Evolutionary conservation across 805 yeast species (phyloP).

Genomic region (Danielia reshetovae): DNA sequence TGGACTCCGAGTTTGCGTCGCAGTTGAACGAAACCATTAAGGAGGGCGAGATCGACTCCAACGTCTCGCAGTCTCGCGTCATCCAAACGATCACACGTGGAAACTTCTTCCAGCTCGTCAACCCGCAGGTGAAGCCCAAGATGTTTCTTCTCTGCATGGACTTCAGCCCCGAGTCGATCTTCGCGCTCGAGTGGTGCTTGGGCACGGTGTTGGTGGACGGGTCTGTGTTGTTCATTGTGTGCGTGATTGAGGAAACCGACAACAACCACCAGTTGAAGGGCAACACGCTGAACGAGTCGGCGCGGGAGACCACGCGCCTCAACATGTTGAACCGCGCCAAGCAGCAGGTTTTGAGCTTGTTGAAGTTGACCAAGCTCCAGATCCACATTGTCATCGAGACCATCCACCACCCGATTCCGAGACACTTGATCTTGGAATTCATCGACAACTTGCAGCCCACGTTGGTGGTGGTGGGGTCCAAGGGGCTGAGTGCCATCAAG

Average conservation of each 20-base stretch:
- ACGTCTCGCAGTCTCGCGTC: constrained; percentile 52
- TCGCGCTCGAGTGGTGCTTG: constrained; percentile 83
- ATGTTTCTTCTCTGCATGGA: constrained; percentile 78
- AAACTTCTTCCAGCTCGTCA: constrained; percentile 50
- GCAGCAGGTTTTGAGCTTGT: constrained; percentile 44
- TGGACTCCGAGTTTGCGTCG: constrained; percentile 58
- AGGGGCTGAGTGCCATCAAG: constrained; percentile 66
- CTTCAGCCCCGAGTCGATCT: constrained; percentile 73
- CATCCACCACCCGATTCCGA: constrained; percentile 70
- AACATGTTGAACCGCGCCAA: constrained; percentile 40
- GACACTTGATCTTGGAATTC: constrained; percentile 65
- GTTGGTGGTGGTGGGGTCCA: constrained; percentile 70
- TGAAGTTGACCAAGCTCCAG: constrained; percentile 64
- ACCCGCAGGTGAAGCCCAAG: constrained; percentile 44
- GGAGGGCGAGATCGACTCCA: constrained; percentile 53
- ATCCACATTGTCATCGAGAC: constrained; percentile 72
- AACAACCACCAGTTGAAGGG: constrained; percentile 40
- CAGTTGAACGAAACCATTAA: constrained; percentile 49
- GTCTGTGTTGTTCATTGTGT: constrained; percentile 70
- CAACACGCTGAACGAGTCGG: constrained; percentile 30
- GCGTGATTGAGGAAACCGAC: constrained; percentile 45
- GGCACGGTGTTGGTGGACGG: constrained; percentile 84
- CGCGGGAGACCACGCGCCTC: constrained; percentile 34
- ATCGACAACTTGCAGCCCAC: constrained; percentile 71
- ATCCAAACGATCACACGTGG: constrained; percentile 70